phyloP scores from a whole-genome alignment of 139 green algal species.

The Coelastrella sp. region DNA sequence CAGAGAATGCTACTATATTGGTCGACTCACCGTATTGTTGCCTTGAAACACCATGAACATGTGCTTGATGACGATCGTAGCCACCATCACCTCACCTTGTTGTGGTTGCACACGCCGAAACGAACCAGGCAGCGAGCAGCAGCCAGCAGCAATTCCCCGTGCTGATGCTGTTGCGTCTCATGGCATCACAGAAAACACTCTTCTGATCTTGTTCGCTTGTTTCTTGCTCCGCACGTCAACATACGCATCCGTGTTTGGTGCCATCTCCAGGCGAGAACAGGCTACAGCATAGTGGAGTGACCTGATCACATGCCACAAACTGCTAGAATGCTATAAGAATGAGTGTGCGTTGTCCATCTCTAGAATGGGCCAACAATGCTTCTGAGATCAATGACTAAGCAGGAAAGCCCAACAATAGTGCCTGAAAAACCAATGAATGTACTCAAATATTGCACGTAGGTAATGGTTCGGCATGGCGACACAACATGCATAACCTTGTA shows the following conservation, averaged over 20 bases:
- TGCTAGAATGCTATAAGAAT: too few relatives aligned
- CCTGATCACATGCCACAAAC: too few relatives aligned
- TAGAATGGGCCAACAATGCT: too few relatives aligned
- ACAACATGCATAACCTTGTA: not conserved
- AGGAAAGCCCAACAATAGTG: too few relatives aligned
- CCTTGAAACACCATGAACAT: not conserved
- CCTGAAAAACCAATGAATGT: too few relatives aligned
- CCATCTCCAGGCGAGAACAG: too few relatives aligned
- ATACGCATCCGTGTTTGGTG: too few relatives aligned
- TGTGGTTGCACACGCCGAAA: not conserved
- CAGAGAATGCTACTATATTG: not conserved
- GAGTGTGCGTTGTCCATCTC: too few relatives aligned
- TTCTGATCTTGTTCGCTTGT: not conserved
- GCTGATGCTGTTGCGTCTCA: not conserved
- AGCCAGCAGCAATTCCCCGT: not conserved
- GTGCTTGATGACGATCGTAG: not conserved
- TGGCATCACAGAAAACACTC: not conserved
- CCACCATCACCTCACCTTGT: not conserved
- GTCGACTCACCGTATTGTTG: not conserved
- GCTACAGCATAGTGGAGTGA: too few relatives aligned
- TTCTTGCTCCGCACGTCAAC: too few relatives aligned
- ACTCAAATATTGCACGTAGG: too few relatives aligned
- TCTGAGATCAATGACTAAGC: too few relatives aligned
- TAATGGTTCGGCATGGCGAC: not conserved
- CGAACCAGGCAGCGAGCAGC: not conserved